Evolutionary conservation across 2,329 filamentous ascomycete species (phyloP).

Genomic region (Diatrype stigma): DNA sequence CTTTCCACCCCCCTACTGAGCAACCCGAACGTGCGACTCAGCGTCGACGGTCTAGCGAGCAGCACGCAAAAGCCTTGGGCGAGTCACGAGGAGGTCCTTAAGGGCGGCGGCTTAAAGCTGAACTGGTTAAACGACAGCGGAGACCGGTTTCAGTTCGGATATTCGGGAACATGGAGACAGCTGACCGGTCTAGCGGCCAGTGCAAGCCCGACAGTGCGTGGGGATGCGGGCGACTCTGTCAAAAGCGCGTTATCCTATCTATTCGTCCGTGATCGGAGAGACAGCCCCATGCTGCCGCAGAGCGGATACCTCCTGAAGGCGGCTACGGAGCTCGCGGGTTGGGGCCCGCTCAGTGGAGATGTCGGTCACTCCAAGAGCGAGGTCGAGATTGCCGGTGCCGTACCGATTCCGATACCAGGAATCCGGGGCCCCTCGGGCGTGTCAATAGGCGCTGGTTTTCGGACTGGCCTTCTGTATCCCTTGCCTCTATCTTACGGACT

Average conservation of each 20-base stretch:
- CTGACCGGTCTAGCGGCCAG: constrained; percentile 71
- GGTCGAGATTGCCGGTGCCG: constrained; percentile 70
- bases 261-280: constrained; percentile 74
- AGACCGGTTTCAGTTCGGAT: constrained; percentile 72
- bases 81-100: constrained; percentile 85
- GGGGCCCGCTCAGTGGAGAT: constrained; percentile 78
- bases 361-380: constrained; percentile 95
- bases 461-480: constrained; percentile 80
- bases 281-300: constrained; percentile 80
- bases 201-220: constrained; percentile 77
- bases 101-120: constrained; percentile 71
- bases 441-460: constrained; percentile 76
- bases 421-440: constrained; percentile 68
- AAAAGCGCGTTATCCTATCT: constrained; percentile 84
- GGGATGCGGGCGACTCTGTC: constrained; percentile 83
- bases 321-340: constrained; percentile 78
- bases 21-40: constrained; percentile 75
- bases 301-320: constrained; percentile 77
- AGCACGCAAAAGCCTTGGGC: constrained; percentile 89
- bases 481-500: constrained; percentile 60
- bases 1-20: constrained; percentile 79
- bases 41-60: constrained; percentile 76
- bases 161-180: constrained; percentile 82
- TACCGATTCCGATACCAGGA: constrained; percentile 69
- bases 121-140: constrained; percentile 65